Evolutionary conservation across 1,284 basidiomycete genomes (phyloP).

Genomic region (Trichosporon sp.): DNA sequence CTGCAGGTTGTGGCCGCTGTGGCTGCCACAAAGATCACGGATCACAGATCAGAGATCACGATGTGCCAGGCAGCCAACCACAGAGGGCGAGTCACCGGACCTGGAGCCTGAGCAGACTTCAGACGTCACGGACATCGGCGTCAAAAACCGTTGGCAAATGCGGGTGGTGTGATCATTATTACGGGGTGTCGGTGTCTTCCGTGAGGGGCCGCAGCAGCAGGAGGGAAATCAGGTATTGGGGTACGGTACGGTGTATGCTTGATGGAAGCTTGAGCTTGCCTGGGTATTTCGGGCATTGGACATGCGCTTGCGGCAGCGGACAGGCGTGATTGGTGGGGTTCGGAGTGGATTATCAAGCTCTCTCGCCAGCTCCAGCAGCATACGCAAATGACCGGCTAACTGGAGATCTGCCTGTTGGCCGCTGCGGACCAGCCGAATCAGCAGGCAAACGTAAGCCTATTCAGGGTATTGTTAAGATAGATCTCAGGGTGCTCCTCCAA

Average conservation of each 20-base stretch:
- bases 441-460: slow-evolving; percentile 11
- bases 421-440: not conserved
- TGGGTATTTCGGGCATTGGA: slow-evolving; percentile 12
- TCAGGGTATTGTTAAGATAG: not conserved
- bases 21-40: not conserved
- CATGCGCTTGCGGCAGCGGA: not conserved
- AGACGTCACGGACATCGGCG: not conserved
- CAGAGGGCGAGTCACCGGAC: not conserved
- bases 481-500: slow-evolving; percentile 1
- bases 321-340: not conserved
- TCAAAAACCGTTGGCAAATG: not conserved
- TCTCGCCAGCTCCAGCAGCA: not conserved
- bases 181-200: not conserved
- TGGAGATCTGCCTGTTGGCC: not conserved
- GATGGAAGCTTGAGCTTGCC: slow-evolving; percentile 17
- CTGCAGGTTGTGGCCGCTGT: not conserved
- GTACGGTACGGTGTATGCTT: slow-evolving; percentile 16
- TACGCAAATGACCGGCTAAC: slow-evolving; percentile 15
- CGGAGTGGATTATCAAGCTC: not conserved
- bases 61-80: slow-evolving; percentile 10
- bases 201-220: not conserved
- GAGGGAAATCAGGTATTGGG: not conserved
- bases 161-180: not conserved
- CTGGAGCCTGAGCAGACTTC: not conserved
- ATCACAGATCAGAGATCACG: not conserved